Conservation (phyloP, 2,329 filamentous ascomycete species). For the Tolypocladium ophioglossoides region DNA sequence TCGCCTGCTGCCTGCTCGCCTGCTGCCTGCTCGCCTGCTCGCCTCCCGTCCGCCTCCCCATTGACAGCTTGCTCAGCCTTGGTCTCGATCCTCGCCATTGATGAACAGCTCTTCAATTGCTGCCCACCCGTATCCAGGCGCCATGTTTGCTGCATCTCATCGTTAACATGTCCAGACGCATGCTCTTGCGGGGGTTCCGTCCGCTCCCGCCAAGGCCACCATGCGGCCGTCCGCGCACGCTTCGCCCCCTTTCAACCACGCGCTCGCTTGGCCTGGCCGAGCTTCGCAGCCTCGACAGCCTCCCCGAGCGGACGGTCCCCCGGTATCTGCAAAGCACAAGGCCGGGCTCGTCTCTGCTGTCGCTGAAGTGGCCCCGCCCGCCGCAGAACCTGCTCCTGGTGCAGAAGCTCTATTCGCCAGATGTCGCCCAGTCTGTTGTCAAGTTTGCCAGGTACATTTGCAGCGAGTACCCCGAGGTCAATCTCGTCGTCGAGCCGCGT, state of each 20-base stretch:
- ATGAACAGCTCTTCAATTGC: not conserved
- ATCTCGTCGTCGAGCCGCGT: slow-evolving; percentile 71
- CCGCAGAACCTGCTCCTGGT: slow-evolving; percentile 48
- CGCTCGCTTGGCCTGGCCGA: slow-evolving; percentile 21
- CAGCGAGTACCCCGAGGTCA: slow-evolving; percentile 67
- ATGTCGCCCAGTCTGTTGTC: slow-evolving; percentile 41
- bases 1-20: too few relatives aligned
- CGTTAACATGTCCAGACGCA: not conserved
- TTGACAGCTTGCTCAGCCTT: not conserved
- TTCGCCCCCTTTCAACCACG: slow-evolving; percentile 39
- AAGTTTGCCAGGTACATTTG: slow-evolving; percentile 61
- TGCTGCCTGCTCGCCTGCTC: too few relatives aligned
- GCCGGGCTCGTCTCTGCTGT: slow-evolving; percentile 41
- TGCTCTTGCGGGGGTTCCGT: not conserved
- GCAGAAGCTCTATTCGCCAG: slow-evolving; percentile 45
- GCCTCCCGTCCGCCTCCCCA: too few relatives aligned
- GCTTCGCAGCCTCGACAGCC: slow-evolving; percentile 19
- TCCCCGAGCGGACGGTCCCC: slow-evolving; percentile 23
- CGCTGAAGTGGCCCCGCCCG: slow-evolving; percentile 42
- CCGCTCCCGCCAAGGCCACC: not conserved
- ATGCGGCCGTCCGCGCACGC: not conserved
- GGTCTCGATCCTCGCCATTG: not conserved
- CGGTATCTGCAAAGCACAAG: slow-evolving; percentile 29
- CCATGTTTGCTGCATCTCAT: not conserved
- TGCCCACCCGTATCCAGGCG: not conserved